phyloP scores from a whole-genome alignment of 129 eudicot genomes.

The Solidago caesia region DNA sequence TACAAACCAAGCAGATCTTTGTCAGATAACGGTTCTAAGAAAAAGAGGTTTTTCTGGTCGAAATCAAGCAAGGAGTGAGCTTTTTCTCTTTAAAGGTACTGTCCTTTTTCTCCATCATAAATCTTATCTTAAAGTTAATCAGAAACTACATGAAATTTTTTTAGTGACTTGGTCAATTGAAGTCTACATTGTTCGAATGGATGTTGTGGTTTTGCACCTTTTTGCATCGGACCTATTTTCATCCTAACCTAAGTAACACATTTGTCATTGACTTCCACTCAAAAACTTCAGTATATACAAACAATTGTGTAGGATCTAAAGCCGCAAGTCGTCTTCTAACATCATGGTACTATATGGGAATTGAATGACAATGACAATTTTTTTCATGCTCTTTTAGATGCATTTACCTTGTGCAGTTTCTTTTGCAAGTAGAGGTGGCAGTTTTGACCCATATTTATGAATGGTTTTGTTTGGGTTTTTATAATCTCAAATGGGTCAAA shows the following conservation, averaged over 20 bases:
- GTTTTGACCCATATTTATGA: neutral
- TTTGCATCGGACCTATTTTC: neutral
- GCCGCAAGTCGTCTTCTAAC: neutral
- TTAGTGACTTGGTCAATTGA: neutral
- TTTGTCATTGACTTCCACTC: neutral
- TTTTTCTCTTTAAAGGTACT: conserved; percentile 32
- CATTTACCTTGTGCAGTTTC: neutral
- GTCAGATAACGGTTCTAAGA: conserved; percentile 51
- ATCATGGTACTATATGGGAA: neutral
- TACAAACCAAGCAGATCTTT: conserved; percentile 48
- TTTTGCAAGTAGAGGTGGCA: neutral
- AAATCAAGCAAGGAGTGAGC: conserved; percentile 72
- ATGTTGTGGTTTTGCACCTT: neutral
- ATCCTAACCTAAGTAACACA: conserved; percentile 5
- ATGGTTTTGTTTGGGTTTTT: neutral
- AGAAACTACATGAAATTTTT: neutral
- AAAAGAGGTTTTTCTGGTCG: conserved; percentile 84
- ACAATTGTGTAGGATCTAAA: neutral
- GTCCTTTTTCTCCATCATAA: conserved; percentile 5
- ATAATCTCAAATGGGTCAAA: neutral
- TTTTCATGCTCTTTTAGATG: neutral
- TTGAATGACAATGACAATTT: neutral
- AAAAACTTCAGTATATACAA: neutral
- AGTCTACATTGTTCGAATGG: neutral
- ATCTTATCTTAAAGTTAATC: neutral